Conservation (phyloP, 495 filamentous ascomycete species). For the Annulohypoxylon moriforme region DNA sequence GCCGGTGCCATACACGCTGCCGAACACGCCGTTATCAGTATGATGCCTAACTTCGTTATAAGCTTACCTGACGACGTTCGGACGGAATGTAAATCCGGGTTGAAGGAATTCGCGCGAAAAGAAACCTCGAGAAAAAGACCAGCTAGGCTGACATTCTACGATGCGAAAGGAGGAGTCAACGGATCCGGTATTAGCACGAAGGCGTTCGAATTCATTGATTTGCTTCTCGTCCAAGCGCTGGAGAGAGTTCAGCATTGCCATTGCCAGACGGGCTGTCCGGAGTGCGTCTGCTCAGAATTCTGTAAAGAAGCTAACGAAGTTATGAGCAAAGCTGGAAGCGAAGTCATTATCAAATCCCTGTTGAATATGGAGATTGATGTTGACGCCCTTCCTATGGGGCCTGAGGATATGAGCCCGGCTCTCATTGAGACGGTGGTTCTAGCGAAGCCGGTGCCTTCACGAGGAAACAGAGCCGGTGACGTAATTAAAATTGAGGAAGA, state of each 20-base stretch:
- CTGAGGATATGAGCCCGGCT: constrained; percentile 71
- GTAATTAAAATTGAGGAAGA: constrained; percentile 39
- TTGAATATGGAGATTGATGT: constrained; percentile 80
- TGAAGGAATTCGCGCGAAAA: constrained; percentile 80
- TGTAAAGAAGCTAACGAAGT: constrained; percentile 92
- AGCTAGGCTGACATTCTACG: constrained; percentile 92
- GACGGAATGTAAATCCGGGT: constrained; percentile 87
- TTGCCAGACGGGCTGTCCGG: constrained; percentile 84
- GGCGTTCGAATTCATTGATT: constrained; percentile 90
- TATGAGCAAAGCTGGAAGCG: constrained; percentile 90
- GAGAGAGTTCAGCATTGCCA: constrained; percentile 74
- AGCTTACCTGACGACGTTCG: constrained; percentile 86
- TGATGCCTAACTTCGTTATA: constrained; percentile 91
- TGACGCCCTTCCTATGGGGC: constrained; percentile 83
- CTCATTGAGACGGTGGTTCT: constrained; percentile 87
- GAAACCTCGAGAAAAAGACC: constrained; percentile 78
- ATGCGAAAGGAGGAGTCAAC: constrained; percentile 86
- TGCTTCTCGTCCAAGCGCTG: constrained; percentile 81
- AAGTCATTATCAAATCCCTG: constrained; percentile 80
- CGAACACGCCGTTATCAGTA: constrained; percentile 85
- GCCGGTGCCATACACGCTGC: constrained; percentile 94
- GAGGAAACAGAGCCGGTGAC: constrained; percentile 31
- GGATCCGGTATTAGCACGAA: constrained; percentile 89
- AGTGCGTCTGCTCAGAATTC: constrained; percentile 85
- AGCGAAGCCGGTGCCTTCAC: constrained; percentile 69